Evolutionary conservation across 2,329 filamentous ascomycete species (phyloP).

Genomic region (Rhinocladiella mackenziei): DNA sequence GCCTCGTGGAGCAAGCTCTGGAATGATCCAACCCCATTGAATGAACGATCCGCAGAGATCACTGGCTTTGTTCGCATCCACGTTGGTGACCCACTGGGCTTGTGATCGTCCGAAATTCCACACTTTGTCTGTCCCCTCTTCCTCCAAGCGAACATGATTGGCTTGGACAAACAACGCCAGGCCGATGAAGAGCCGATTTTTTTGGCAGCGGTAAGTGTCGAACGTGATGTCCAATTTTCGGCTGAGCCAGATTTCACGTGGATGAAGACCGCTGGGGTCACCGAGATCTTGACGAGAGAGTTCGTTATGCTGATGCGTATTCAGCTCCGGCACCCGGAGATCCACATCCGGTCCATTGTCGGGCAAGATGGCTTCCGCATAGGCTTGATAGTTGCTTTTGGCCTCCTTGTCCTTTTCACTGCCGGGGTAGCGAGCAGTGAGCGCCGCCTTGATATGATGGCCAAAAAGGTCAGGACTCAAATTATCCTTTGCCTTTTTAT

Average conservation of each 20-base stretch:
- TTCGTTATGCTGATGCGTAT: too few relatives aligned
- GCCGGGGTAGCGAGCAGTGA: constrained; percentile 6
- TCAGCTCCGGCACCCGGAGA: background rate
- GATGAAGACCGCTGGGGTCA: constrained; percentile 8
- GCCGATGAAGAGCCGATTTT: constrained; percentile 17
- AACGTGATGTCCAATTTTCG: constrained; percentile 3
- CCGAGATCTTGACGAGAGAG: too few relatives aligned
- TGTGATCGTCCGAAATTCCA: constrained; percentile 11
- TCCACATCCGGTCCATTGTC: background rate
- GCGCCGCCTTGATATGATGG: constrained; percentile 4
- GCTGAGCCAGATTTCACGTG: constrained; percentile 12
- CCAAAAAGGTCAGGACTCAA: background rate
- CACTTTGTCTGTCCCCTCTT: constrained; percentile 2
- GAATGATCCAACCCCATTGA: constrained; percentile 15
- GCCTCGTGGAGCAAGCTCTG: background rate
- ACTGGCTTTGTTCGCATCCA: constrained; percentile 18
- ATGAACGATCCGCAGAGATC: constrained; percentile 9
- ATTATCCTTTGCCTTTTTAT: background rate
- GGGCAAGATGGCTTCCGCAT: constrained; percentile 13
- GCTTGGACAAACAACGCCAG: constrained; percentile 14
- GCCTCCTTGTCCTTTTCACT: too few relatives aligned
- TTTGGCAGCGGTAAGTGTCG: constrained; percentile 20
- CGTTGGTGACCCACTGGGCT: constrained; percentile 12
- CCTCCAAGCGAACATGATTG: constrained; percentile 1
- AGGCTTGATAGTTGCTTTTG: too few relatives aligned